Evolutionary conservation across 768 basidiomycete genomes (phyloP), one percentile per base, ranked within the genome.

Genomic region (Cubamyces sp.): DNA sequence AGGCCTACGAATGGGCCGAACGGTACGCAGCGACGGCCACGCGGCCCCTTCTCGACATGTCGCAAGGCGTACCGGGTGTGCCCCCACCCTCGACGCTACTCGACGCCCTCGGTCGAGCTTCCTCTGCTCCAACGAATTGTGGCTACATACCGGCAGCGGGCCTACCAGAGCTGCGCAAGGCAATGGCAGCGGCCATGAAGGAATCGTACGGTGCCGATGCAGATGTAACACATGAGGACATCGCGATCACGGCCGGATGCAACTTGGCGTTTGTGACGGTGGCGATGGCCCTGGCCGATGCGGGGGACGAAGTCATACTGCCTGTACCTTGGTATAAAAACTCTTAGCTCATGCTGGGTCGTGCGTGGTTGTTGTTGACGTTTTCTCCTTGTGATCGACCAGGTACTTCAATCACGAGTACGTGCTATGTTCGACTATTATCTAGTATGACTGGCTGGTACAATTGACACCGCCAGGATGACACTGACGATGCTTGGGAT

Each of bases 401-500:
- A 84, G 84, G 84, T 90, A 90, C 65, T 86, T 89, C 64, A 86
- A 87, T 71, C 84, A 86, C 54, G 79, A 84, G 83, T 89, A 73
- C 66, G 80, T 52, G 19, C 18, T 3, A 14, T 49, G 34, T 46
- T 19, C 45, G 18, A 50, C 2, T 26, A 26, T 48, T 6, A 4
- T 14, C 25, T 11, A 25, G 34, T 40, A 54, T 16, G 23, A 45
- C 12, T 66, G 14, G 19, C 34, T 50, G 18, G 37, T 42, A 23
- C 25, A 18, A 14, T 34, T 16, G 46, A 14, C 37, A 3, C 40
- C 25, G 39, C 6, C 61, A 90, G 84, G 65, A 92, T 92, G 91
- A 81, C 81, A 3, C 74, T 90, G 30, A 83, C 81, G 40, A 77
- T 91, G 65, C 81, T 91, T 3, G 83, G 83, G 0, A 79, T 94